These are phyloP conservation scores for Ogataea neopini DNA, from an alignment of 805 yeast species.

Conservation along the genomic window DNA sequence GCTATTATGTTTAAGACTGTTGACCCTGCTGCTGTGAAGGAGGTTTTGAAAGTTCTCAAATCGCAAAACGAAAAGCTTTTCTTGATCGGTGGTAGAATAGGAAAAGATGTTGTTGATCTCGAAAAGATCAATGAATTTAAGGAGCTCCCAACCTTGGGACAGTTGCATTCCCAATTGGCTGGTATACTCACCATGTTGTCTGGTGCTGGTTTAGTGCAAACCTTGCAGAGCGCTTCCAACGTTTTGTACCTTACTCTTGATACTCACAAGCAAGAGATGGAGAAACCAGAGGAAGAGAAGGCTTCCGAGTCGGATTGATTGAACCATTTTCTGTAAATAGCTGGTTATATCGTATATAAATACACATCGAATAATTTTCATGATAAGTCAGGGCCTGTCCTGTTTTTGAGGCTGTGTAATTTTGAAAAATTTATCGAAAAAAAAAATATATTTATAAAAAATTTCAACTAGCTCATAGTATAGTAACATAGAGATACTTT, in stretches of 20 bases:
- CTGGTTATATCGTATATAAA: constrained; percentile 12
- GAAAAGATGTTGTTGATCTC: constrained; percentile 53
- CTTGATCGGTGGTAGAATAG: constrained; percentile 83
- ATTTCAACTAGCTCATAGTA: not conserved
- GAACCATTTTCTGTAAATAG: constrained; percentile 2
- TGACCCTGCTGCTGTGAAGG: constrained; percentile 68
- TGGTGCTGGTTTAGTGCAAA: constrained; percentile 86
- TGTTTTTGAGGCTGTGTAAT: constrained; percentile 13
- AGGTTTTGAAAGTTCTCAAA: constrained; percentile 61
- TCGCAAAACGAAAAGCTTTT: constrained; percentile 71
- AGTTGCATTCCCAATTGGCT: constrained; percentile 77
- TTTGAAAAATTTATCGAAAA: constrained; percentile 1
- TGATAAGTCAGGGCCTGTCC: not conserved
- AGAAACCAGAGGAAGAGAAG: constrained; percentile 14
- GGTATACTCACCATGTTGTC: constrained; percentile 82
- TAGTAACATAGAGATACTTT: no score
- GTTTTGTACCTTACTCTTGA: constrained; percentile 74
- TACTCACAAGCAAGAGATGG: constrained; percentile 44
- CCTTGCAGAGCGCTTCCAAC: constrained; percentile 70
- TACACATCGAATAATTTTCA: not conserved
- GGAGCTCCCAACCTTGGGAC: constrained; percentile 68
- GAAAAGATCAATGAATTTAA: constrained; percentile 62
- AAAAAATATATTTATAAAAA: not conserved
- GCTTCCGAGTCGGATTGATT: constrained; percentile 3
- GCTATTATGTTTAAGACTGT: constrained; percentile 65